Base-by-base conservation (phyloP, 108 stramenopile genomes). In the Cylindrotheca closterium region DNA sequence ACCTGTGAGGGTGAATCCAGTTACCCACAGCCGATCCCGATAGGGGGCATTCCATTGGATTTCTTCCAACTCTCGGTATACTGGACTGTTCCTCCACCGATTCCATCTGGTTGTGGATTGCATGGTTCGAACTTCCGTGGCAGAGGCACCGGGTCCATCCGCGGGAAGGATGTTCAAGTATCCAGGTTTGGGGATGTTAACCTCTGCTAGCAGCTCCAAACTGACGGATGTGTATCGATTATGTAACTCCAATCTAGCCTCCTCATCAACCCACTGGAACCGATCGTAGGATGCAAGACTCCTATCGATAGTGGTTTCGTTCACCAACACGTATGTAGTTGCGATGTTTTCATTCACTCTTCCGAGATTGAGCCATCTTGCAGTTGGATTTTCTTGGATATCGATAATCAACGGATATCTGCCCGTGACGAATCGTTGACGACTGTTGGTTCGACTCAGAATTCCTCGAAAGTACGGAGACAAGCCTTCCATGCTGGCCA, bases 351-450 rank as follows among this genome's bases (percentile, higher is more conserved):
- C 23, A 8, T 46, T 2, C 19, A 7, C n/a, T 0, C 60, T 25
- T 27, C 76, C 70, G 10, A 76, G 29, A 29, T 74, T 62, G 22
- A 92, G 59, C 87, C 87, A 92, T 63, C 77, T 71, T 12, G 66
- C 69, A 2, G 85, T 92, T 4, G 91, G 91, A 62, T 78, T 81
- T 55, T 87, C 84, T 27, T 80, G 58, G 0, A 92, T 71, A 3
- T 73, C 63, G 24, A 89, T 78, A 34, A 74, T 79, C 34, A 92
- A 60, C 0, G 91, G 87, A 60, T 81, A 88, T 51, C 67, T 68
- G 19, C 87, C 87, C 17, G 87, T 87, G 19, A 89, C 83, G 50
- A 88, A 92, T 18, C 87, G 74, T 75, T 92, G 91, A 28, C 87
- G 77, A 30, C 77, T 60, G 24, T 51, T 51, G 4, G 80, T 82